phyloP scores from a whole-genome alignment of 2,329 filamentous ascomycete species.

The Cylindrodendrum hubeiense region DNA sequence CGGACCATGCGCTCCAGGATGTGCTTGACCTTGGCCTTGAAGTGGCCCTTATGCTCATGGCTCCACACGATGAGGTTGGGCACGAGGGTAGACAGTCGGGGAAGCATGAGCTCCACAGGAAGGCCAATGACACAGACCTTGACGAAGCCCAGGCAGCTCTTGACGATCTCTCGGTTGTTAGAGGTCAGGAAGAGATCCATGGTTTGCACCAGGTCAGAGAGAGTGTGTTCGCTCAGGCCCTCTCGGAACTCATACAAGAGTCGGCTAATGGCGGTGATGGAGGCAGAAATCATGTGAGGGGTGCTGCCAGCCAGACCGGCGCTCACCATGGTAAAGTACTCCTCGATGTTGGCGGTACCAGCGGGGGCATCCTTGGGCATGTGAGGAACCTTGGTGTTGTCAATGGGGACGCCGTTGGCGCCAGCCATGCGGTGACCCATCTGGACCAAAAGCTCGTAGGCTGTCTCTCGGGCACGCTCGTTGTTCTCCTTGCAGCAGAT shows the following conservation, averaged over 20 bases:
- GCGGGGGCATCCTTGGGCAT: constrained; percentile 86
- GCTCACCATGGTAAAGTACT: constrained; percentile 98
- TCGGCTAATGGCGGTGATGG: constrained; percentile 94
- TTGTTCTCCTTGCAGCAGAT: constrained; percentile 98
- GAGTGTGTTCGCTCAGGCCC: constrained; percentile 74
- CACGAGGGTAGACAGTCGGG: constrained; percentile 81
- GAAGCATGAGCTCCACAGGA: constrained; percentile 81
- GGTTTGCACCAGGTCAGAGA: constrained; percentile 89
- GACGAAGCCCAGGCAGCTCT: constrained; percentile 93
- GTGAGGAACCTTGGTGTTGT: constrained; percentile 87
- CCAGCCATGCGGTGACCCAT: constrained; percentile 84
- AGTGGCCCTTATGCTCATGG: constrained; percentile 97
- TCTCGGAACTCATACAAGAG: constrained; percentile 92
- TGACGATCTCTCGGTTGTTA: constrained; percentile 96
- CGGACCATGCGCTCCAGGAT: constrained; percentile 95
- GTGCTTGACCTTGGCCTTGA: constrained; percentile 97
- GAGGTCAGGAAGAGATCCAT: constrained; percentile 97
- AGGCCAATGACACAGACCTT: constrained; percentile 94
- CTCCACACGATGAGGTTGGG: constrained; percentile 96
- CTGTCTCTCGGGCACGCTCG: constrained; percentile 89
- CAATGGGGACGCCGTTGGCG: constrained; percentile 78
- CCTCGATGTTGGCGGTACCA: constrained; percentile 86
- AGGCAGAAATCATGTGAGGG: constrained; percentile 97
- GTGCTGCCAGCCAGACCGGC: constrained; percentile 93
- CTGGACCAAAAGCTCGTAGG: constrained; percentile 89